phyloP scores from a whole-genome alignment of 441 rosid species.

The Gossypium schwendimanii region DNA sequence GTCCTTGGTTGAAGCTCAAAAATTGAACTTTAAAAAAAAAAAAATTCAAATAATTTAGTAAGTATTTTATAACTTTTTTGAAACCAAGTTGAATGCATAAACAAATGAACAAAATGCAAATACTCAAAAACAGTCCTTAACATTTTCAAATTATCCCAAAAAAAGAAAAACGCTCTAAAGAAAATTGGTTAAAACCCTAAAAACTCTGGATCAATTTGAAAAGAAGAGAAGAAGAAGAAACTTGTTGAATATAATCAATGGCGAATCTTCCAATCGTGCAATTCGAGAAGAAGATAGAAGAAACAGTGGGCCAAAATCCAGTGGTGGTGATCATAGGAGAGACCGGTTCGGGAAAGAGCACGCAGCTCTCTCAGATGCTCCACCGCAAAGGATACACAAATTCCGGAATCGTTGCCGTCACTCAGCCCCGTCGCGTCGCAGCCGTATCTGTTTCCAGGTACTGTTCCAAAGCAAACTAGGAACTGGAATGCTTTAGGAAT shows the following conservation, averaged over 20 bases:
- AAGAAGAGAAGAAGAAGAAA: background rate
- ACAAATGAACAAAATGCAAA: too few species aligned
- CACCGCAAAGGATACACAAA: conserved; percentile 74
- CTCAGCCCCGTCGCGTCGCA: conserved; percentile 98
- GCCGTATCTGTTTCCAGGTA: conserved; percentile 93
- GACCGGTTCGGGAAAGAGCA: conserved; percentile 95
- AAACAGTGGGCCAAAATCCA: conserved; percentile 61
- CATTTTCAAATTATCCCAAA: background rate
- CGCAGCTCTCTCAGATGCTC: conserved; percentile 97
- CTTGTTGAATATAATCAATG: conserved; percentile 24
- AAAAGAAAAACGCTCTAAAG: background rate
- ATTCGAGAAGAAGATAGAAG: conserved; percentile 65
- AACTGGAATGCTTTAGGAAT: background rate
- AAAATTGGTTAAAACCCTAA: conserved; percentile 1
- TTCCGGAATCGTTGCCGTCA: conserved; percentile 66
- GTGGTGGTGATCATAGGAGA: conserved; percentile 84
- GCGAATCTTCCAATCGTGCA: conserved; percentile 77
- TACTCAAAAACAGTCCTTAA: too few species aligned
- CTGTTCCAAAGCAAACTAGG: background rate
- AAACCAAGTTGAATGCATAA: too few species aligned
- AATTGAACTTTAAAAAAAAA: too few species aligned
- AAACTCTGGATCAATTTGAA: background rate
- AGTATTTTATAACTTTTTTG: too few species aligned
- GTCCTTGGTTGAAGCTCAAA: too few species aligned
- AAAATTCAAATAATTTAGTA: too few species aligned